Evolutionary conservation across 1,139 yeast genomes (phyloP).

Genomic region (Taphrina wiesneri): DNA sequence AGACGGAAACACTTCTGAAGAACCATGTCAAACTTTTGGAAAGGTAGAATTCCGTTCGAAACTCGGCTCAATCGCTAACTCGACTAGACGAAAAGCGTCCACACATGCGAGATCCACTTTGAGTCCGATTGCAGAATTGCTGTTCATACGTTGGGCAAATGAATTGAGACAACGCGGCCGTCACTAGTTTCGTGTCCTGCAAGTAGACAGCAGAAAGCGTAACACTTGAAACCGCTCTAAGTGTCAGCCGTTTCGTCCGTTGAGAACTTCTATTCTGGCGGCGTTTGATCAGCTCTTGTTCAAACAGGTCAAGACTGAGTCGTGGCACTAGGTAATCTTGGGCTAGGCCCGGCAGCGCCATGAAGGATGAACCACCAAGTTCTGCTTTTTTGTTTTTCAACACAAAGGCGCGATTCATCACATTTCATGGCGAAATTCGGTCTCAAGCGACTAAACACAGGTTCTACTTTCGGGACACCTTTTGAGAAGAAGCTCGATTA

Average conservation of each 20-base stretch:
- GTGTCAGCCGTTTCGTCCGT: neutral
- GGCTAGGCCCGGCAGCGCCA: no score
- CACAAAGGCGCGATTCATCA: neutral
- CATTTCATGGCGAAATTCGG: neutral
- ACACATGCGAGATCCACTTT: neutral
- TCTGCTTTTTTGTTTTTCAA: neutral
- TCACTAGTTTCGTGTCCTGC: neutral
- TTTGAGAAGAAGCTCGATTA: neutral
- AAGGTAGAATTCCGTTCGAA: neutral
- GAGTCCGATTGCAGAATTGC: slow-evolving; percentile 1
- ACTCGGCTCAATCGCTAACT: neutral
- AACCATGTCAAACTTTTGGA: neutral
- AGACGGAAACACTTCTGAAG: neutral
- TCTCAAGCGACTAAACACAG: neutral
- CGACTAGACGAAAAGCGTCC: neutral
- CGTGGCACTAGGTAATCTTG: no score
- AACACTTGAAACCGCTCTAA: neutral
- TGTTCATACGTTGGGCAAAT: slow-evolving; percentile 7
- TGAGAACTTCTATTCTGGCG: neutral
- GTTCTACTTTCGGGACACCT: slow-evolving; percentile 6
- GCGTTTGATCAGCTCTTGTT: neutral
- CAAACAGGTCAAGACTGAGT: neutral
- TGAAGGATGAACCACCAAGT: no score
- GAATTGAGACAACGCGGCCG: neutral
- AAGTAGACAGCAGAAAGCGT: neutral